phyloP scores from a whole-genome alignment of 768 basidiomycete genomes.

The Hypholoma fasciculare region DNA sequence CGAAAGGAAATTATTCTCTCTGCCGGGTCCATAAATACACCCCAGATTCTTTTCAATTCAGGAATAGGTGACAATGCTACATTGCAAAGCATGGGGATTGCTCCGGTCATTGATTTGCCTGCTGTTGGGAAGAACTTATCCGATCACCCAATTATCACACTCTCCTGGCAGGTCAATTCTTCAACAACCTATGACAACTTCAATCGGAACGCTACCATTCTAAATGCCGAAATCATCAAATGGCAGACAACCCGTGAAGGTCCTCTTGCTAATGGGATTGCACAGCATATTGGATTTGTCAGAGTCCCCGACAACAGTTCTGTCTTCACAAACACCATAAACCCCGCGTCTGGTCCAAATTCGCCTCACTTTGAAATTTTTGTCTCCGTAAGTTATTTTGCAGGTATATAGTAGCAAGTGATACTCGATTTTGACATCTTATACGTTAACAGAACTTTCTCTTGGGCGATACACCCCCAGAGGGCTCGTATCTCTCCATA shows the following conservation, averaged over 20 bases:
- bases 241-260: constrained; percentile 29
- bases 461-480: constrained; percentile 5
- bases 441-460: constrained; percentile 3
- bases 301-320: constrained; percentile 20
- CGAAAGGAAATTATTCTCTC: constrained; percentile 34
- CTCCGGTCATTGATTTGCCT: constrained; percentile 12
- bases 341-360: constrained; percentile 28
- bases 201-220: constrained; percentile 14
- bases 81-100: constrained; percentile 20
- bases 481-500: constrained; percentile 20
- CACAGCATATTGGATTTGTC: constrained; percentile 22
- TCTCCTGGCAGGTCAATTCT: constrained; percentile 23
- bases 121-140: constrained; percentile 1
- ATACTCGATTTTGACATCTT: not conserved
- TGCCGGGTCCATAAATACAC: constrained; percentile 33
- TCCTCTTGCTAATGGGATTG: constrained; percentile 15
- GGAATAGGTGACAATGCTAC: constrained; percentile 28
- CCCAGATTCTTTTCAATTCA: constrained; percentile 30
- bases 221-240: constrained; percentile 14
- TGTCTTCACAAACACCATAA: constrained; percentile 17
- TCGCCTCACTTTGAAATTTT: constrained; percentile 32
- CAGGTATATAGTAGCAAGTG: not conserved
- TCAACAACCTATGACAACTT: constrained; percentile 20
- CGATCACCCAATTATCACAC: constrained; percentile 19
- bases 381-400: constrained; percentile 20